These are phyloP conservation scores for Clonostachys chloroleuca DNA, from an alignment of 2,329 filamentous ascomycete species.

Conservation along the genomic window DNA sequence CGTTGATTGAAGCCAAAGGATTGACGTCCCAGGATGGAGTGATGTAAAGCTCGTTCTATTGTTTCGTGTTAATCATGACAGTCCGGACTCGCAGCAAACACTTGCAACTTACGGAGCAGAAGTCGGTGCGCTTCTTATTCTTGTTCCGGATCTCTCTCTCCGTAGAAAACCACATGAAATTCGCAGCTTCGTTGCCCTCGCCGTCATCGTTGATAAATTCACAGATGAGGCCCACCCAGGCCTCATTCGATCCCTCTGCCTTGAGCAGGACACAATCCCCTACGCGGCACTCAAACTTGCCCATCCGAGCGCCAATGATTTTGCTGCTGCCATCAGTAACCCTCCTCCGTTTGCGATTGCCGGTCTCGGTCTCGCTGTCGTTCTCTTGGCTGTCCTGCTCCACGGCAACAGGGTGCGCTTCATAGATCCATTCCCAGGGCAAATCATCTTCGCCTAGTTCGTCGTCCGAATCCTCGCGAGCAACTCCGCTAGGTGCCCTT, in stretches of 20 bases:
- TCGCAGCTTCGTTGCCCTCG: constrained; percentile 59
- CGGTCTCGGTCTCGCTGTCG: constrained; percentile 13
- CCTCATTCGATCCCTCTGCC: constrained; percentile 79
- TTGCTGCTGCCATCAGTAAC: constrained; percentile 22
- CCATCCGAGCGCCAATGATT: constrained; percentile 81
- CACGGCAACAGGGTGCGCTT: constrained; percentile 19
- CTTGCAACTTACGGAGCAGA: constrained; percentile 50
- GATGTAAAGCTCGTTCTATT: constrained; percentile 84
- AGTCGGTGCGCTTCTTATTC: constrained; percentile 77
- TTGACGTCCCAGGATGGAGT: constrained; percentile 85
- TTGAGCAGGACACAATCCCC: constrained; percentile 86
- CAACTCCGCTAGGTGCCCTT: constrained; percentile 43
- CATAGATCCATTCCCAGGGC: constrained; percentile 79
- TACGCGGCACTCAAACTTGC: constrained; percentile 71
- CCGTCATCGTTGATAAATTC: constrained; percentile 67
- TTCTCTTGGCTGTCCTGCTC: constrained; percentile 7
- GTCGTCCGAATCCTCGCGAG: constrained; percentile 80
- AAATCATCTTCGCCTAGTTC: constrained; percentile 71
- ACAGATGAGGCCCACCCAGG: constrained; percentile 88
- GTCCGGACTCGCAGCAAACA: not conserved
- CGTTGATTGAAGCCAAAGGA: constrained; percentile 83
- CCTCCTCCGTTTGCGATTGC: constrained; percentile 27
- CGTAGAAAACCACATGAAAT: constrained; percentile 94
- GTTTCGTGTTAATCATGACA: not conserved
- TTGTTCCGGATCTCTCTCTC: constrained; percentile 85